Evolutionary conservation across 2,329 filamentous ascomycete genomes (phyloP), one percentile per base, ranked within the genome.

Genomic region (Botrytis squamosa): DNA sequence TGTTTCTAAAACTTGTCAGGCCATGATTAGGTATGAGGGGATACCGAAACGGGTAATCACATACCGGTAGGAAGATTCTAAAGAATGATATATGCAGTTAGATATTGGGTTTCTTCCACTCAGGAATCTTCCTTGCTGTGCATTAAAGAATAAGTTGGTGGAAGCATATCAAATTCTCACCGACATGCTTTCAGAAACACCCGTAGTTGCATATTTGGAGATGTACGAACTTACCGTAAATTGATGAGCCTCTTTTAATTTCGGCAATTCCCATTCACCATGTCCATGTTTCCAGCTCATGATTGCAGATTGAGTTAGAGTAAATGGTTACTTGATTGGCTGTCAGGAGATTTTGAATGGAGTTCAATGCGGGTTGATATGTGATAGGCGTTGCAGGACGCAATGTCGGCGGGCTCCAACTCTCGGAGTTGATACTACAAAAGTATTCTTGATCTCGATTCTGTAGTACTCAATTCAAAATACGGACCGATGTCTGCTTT

Each of bases 261-360:
- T 75, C 20, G 80, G 80, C 8, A 81, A 74, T 36, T 80, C 79
- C 80, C 80, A 81, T 71, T 79, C 77, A 20, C 72, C 74, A 33
- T 75, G 72, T 42, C 60, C 60, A n/a, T 74, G 60, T 46, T 71
- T 76, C 36, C 66, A 69, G n/a, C 69, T 70, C 76, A 77, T 77
- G 55, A 68, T 66, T 55, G 44, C 20, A 67, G 42, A n/a, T 63
- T 40, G 16, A 16, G n/a, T 66, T 14, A 20, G n/a, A 33, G 60
- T 18, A 16, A 38, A 62, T 62, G 16, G 33, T 4, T 4, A 62
- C 6, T 63, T 40, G 16, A 63, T 40, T 63, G 60, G 20, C 36
- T 40, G n/a, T 63, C 12, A 18, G 25, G 9, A n/a, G 38, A 57
- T 29, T 18, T 42, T 44, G 29, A 66, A 49, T 66, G 29, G 42